phyloP scores from a whole-genome alignment of 2,329 filamentous ascomycete genomes.

The Neonectria punicea region DNA sequence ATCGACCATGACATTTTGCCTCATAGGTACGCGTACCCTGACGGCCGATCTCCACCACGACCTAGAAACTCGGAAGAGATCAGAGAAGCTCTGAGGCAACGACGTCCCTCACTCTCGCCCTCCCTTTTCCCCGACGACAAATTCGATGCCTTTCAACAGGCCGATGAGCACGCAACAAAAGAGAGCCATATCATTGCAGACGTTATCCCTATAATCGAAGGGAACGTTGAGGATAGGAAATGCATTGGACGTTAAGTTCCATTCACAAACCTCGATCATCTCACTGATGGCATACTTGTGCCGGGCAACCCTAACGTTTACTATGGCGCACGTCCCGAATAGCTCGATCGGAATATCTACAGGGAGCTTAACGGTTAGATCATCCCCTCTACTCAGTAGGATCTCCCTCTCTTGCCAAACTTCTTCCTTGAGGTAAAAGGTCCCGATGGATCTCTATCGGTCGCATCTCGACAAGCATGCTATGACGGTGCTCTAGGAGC shows the following conservation, averaged over 20 bases:
- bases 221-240: too few relatives aligned
- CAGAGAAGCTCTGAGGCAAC: too few relatives aligned
- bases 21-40: background rate
- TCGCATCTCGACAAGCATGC: slow-evolving; percentile 47
- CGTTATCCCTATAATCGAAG: too few relatives aligned
- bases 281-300: background rate
- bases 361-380: background rate
- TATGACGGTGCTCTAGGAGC: slow-evolving; percentile 51
- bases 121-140: too few relatives aligned
- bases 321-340: background rate
- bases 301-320: background rate
- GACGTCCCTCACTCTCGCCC: too few relatives aligned
- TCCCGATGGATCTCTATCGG: slow-evolving; percentile 42
- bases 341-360: background rate
- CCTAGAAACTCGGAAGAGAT: too few relatives aligned
- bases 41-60: too few relatives aligned
- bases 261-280: background rate
- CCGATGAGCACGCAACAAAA: too few relatives aligned
- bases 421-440: slow-evolving; percentile 33
- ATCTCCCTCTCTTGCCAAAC: slow-evolving; percentile 29
- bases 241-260: too few relatives aligned
- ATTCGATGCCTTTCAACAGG: too few relatives aligned
- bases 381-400: background rate
- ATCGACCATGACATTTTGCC: background rate
- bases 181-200: too few relatives aligned